These are phyloP conservation scores for Mycena crocata DNA, from an alignment of 768 basidiomycete species.

Conservation along the genomic window DNA sequence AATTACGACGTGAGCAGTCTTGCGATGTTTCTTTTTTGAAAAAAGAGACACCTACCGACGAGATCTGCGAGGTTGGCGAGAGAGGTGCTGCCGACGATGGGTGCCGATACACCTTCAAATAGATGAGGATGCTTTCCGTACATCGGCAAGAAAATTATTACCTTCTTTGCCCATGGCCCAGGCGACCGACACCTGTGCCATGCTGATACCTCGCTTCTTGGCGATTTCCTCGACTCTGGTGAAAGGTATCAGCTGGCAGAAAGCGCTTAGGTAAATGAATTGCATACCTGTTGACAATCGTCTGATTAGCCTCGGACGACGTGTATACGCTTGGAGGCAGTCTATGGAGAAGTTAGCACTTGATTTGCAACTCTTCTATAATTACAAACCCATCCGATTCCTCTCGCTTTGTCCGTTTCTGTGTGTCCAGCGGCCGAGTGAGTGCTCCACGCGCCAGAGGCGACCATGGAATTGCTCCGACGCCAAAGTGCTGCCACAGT, in stretches of 20 bases:
- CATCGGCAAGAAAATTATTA: neutral
- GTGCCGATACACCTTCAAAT: slow-evolving; percentile 59
- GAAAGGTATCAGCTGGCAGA: neutral
- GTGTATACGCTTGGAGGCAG: slow-evolving; percentile 20
- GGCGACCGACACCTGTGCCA: slow-evolving; percentile 69
- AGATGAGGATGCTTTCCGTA: too few species aligned
- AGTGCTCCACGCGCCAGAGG: slow-evolving; percentile 65
- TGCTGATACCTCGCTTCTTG: slow-evolving; percentile 60
- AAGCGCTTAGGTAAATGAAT: neutral
- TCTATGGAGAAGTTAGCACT: neutral
- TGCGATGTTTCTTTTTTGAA: too few species aligned
- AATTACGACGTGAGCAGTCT: neutral
- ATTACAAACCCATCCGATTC: slow-evolving; percentile 47
- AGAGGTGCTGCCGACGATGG: slow-evolving; percentile 67
- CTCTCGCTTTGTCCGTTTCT: slow-evolving; percentile 49
- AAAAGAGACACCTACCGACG: slow-evolving; percentile 48
- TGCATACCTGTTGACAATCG: slow-evolving; percentile 23
- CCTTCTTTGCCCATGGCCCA: slow-evolving; percentile 58
- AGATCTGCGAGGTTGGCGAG: slow-evolving; percentile 62
- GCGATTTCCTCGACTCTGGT: slow-evolving; percentile 66
- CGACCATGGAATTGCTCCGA: slow-evolving; percentile 71
- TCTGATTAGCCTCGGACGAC: slow-evolving; percentile 29
- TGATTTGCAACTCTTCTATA: neutral
- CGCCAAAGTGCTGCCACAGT: slow-evolving; percentile 55
- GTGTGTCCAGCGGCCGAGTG: slow-evolving; percentile 49